A percentile compares a stretch with the other conserved stretches of the same genome.
phyloP scores from a whole-genome alignment of 2,329 filamentous ascomycete species.

The Sporothrix brunneoviolacea region DNA sequence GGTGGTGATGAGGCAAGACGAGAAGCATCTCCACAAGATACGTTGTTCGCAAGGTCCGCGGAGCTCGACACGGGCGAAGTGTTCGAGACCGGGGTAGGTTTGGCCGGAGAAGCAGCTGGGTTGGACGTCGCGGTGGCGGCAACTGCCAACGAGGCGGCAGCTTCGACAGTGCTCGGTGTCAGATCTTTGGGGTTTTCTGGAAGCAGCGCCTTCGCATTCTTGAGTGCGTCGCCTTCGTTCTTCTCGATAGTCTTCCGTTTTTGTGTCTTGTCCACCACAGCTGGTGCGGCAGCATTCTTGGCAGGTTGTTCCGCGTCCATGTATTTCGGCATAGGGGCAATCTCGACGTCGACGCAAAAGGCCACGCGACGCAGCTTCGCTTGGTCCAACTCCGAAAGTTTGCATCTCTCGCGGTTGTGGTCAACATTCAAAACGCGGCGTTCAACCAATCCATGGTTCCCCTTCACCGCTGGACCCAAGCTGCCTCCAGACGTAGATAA shows the following conservation, averaged over 20 bases:
- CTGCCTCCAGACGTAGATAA: slow-evolving; percentile 58
- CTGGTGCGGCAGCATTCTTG: slow-evolving; percentile 35
- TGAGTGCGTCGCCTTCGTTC: slow-evolving; percentile 67
- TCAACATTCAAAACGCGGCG: slow-evolving; percentile 82
- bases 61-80: no score
- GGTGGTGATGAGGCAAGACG: slow-evolving; percentile 20
- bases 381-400: slow-evolving; percentile 70
- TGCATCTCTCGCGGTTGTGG: slow-evolving; percentile 68
- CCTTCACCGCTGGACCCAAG: slow-evolving; percentile 40
- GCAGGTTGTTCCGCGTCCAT: slow-evolving; percentile 48
- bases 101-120: slow-evolving; percentile 19
- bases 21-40: no score
- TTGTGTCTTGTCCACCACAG: slow-evolving; percentile 43
- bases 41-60: no score
- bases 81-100: neutral
- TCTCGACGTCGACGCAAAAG: slow-evolving; percentile 96
- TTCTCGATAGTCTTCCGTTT: slow-evolving; percentile 62
- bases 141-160: neutral
- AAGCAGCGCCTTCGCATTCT: slow-evolving; percentile 50
- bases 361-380: slow-evolving; percentile 80
- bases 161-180: slow-evolving; percentile 25
- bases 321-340: slow-evolving; percentile 80
- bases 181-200: slow-evolving; percentile 42
- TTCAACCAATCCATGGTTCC: slow-evolving; percentile 65
- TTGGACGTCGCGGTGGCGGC: slow-evolving; percentile 24